A percentile compares a stretch with the other conserved stretches of the same genome.
These are phyloP conservation scores for Aureobasidium melanogenum DNA, from an alignment of 2,329 filamentous ascomycete species.

Conservation along the genomic window DNA sequence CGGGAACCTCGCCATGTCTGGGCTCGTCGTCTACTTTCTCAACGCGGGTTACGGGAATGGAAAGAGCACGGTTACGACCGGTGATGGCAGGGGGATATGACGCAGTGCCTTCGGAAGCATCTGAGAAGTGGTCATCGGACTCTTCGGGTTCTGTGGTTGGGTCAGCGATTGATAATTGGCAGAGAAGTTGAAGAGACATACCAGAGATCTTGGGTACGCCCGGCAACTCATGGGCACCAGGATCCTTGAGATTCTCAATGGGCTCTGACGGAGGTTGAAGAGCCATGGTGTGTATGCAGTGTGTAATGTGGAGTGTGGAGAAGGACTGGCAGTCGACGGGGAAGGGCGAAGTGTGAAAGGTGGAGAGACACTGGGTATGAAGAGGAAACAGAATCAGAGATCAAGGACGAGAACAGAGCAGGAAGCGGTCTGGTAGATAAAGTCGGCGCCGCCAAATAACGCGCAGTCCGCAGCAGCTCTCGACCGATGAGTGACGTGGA, in stretches of 20 bases:
- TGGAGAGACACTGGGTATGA: background rate
- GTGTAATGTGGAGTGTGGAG: background rate
- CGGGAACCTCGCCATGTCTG: constrained; percentile 53
- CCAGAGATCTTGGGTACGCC: constrained; percentile 11
- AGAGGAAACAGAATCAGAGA: background rate
- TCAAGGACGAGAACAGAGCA: background rate
- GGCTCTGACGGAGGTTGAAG: constrained; percentile 19
- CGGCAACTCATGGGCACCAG: constrained; percentile 20
- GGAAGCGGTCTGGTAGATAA: background rate
- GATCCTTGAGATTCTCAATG: constrained; percentile 18
- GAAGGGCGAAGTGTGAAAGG: background rate
- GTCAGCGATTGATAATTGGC: background rate
- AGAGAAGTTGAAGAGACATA: background rate
- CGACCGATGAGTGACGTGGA: background rate
- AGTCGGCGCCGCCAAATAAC: background rate
- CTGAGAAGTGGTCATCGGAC: constrained; percentile 56
- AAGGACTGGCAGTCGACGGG: background rate
- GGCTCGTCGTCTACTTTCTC: constrained; percentile 53
- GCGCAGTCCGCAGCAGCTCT: constrained; percentile 2
- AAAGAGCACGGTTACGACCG: constrained; percentile 3
- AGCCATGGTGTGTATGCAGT: constrained; percentile 4
- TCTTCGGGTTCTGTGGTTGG: constrained; percentile 20
- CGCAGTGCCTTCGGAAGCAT: constrained; percentile 50
- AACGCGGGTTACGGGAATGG: constrained; percentile 51
- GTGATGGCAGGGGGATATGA: constrained; percentile 35